Percentiles rank a stretch among this genome's conserved stretches.
Evolutionary conservation across 176 grass and related monocot genomes (phyloP).

Genomic region (Puccinellia tenuiflora): DNA sequence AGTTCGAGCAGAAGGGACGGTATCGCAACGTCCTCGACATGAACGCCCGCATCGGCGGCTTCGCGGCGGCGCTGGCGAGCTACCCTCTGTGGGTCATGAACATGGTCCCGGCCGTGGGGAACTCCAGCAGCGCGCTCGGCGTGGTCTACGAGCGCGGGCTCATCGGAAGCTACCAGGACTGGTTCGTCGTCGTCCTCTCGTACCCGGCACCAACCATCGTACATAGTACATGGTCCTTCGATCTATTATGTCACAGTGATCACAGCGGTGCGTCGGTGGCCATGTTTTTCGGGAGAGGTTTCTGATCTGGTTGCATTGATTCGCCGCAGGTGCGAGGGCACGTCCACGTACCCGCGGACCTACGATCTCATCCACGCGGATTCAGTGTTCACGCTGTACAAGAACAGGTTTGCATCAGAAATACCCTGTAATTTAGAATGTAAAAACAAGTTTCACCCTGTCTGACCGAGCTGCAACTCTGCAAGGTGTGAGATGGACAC

Average conservation of each 20-base stretch:
- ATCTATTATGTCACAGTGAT: not conserved
- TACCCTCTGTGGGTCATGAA: conserved; percentile 93
- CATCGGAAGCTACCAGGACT: conserved; percentile 93
- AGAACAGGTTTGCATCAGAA: conserved; percentile 36
- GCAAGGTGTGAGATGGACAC: conserved; percentile 63
- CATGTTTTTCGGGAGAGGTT: not conserved
- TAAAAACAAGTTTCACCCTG: not conserved
- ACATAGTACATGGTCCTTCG: not conserved
- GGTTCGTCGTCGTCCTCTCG: conserved; percentile 37
- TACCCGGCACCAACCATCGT: not conserved
- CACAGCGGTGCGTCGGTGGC: conserved; percentile 30
- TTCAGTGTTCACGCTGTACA: conserved; percentile 69
- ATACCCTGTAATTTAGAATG: not conserved
- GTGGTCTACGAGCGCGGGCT: conserved; percentile 80
- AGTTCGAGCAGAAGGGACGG: conserved; percentile 68
- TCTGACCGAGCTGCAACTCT: not conserved
- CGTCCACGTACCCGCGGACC: conserved; percentile 87
- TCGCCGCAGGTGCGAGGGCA: conserved; percentile 75
- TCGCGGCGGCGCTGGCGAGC: conserved; percentile 61
- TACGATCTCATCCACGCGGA: conserved; percentile 94
- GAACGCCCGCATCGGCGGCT: conserved; percentile 74
- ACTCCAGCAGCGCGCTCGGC: conserved; percentile 53
- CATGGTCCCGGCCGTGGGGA: conserved; percentile 56
- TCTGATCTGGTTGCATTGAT: conserved; percentile 19
- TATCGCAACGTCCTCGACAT: conserved; percentile 91